These are phyloP conservation scores for Penicillium verhagenii DNA, from an alignment of 495 filamentous ascomycete species.

Conservation along the genomic window DNA sequence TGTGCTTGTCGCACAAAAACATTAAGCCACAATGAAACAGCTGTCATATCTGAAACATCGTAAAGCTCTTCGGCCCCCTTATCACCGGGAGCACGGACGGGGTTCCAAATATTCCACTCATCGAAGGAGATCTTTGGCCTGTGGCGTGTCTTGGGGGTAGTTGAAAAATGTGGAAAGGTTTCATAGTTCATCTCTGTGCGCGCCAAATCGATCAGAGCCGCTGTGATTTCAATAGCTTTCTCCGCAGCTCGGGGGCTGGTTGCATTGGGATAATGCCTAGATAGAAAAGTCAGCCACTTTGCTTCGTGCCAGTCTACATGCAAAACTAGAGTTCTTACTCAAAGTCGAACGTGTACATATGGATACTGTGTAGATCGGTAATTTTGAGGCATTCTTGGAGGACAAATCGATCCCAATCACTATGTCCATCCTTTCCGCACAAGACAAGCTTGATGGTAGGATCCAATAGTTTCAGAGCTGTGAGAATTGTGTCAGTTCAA, in stretches of 20 bases:
- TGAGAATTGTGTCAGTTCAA: not conserved
- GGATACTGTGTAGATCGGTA: not conserved
- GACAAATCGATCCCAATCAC: not conserved
- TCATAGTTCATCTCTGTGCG: slow-evolving; percentile 1
- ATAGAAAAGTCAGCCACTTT: not conserved
- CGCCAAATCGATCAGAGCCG: not conserved
- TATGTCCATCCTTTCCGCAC: not conserved
- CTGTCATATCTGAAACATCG: not conserved
- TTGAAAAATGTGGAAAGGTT: slow-evolving; percentile 1
- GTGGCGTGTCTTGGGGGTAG: not conserved
- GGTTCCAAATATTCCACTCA: not conserved
- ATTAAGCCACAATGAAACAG: not conserved
- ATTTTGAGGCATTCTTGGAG: not conserved
- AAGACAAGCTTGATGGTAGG: not conserved
- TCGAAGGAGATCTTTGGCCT: slow-evolving; percentile 4
- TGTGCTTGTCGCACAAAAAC: not conserved
- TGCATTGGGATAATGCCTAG: not conserved
- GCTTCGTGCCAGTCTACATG: too few species aligned
- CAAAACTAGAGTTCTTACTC: not conserved
- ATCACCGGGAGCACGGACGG: not conserved
- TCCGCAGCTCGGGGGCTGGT: not conserved
- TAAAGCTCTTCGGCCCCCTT: not conserved
- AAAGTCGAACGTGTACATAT: not conserved
- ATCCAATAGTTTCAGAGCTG: not conserved
- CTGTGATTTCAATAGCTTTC: not conserved